These are phyloP conservation scores for Erythrophleum ivorense DNA, from an alignment of 331 rosid genomes.

Conservation along the genomic window DNA sequence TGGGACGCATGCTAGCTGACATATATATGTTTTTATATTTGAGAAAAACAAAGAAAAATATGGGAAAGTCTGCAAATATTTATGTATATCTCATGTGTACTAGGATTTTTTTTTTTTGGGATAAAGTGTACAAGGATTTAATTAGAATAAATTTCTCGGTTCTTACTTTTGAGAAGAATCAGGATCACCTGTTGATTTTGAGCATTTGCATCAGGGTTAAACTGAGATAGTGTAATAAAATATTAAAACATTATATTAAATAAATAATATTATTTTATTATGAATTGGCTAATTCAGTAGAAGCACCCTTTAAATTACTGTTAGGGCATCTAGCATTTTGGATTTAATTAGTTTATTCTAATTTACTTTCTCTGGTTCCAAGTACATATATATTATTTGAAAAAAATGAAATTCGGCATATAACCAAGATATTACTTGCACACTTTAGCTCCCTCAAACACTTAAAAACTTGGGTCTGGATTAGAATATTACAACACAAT, in stretches of 20 bases:
- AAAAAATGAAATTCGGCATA: not conserved
- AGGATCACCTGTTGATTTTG: constrained; percentile 16
- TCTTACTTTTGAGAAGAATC: constrained; percentile 14
- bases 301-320: constrained; percentile 2
- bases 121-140: not conserved
- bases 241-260: not conserved
- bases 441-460: not conserved
- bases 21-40: too few relatives aligned
- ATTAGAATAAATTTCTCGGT: constrained; percentile 2
- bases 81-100: constrained; percentile 7
- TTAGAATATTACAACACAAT: not conserved
- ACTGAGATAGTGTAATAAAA: not conserved
- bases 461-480: not conserved
- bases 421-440: not conserved
- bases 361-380: not conserved
- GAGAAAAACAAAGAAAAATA: too few relatives aligned
- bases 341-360: constrained; percentile 15
- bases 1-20: too few relatives aligned
- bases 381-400: not conserved
- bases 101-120: not conserved
- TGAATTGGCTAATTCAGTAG: not conserved
- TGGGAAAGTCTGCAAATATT: too few relatives aligned
- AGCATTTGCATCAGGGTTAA: not conserved
- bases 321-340: constrained; percentile 30
- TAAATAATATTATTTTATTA: not conserved